Conservation (phyloP, 177 flowering plant genomes). For the Vitis hybrid region DNA sequence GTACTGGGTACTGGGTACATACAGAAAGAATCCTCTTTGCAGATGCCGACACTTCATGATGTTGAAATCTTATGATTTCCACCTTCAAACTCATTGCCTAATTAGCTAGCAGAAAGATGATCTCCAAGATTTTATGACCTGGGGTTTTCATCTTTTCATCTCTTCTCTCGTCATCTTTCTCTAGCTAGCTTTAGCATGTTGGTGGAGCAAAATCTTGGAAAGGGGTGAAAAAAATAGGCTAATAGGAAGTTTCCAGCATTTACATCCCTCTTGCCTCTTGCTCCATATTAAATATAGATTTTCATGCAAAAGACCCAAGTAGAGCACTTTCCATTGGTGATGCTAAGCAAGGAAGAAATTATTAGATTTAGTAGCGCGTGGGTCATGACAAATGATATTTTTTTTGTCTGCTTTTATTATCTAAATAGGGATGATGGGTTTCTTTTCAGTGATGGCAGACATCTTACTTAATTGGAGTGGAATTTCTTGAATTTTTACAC, state of each 20-base stretch:
- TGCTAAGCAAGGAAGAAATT: conserved; percentile 23
- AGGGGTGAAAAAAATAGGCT: too few species aligned
- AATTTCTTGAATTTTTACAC: conserved; percentile 8
- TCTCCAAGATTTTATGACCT: not conserved
- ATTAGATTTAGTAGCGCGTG: conserved; percentile 11
- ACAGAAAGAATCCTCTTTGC: not conserved
- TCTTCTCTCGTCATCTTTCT: too few species aligned
- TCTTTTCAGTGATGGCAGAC: conserved; percentile 40
- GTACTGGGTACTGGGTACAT: too few species aligned
- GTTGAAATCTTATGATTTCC: not conserved
- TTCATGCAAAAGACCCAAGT: conserved; percentile 13
- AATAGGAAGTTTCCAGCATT: too few species aligned
- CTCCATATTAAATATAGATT: conserved; percentile 5
- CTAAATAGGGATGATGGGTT: conserved; percentile 10
- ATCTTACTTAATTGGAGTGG: conserved; percentile 9
- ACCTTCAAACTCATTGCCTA: not conserved
- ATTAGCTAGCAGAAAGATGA: not conserved
- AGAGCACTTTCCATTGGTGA: conserved; percentile 19
- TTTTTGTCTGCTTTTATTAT: conserved; percentile 21
- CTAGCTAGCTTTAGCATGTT: too few species aligned
- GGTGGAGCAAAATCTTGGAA: too few species aligned
- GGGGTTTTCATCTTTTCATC: too few species aligned
- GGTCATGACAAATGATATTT: conserved; percentile 8
- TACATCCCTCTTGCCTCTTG: not conserved
- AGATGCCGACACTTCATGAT: not conserved